Evolutionary conservation across 768 basidiomycete species (phyloP), one percentile per base, ranked within the genome.

Genomic region (Boletus eberwhitei): DNA sequence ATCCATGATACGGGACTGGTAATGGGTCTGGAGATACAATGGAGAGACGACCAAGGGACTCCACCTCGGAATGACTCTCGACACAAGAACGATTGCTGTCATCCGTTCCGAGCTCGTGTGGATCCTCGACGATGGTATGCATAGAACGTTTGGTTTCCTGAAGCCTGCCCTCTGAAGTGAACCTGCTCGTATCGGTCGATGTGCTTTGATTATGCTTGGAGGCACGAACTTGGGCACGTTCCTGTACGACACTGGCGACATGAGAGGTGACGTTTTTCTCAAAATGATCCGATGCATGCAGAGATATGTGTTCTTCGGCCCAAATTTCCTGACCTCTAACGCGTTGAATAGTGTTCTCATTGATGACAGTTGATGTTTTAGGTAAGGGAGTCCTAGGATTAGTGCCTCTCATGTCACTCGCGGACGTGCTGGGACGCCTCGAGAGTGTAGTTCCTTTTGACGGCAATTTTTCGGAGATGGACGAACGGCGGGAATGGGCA

Each of bases 1-100:
- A 71, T 39, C 70, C 70, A 39, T 78, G 77, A 54, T 74, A 78
- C 8, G 78, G 78, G 31, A 77, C 70, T n/a, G 78, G 77, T 47
- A 79, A 52, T 32, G 77, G 77, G 37, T 73, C 77, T 24, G 74
- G 74, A 14, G 77, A 79, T 48, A 64, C 43, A 19, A 71, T 71
- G n/a, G 72, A 63, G 26, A 71, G 60, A 39, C 57, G 57, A 40
- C 46, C 41, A 22, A 60, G 57, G 31, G 60, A 66, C 46, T 65
- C 69, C 36, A 55, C 57, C 16, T 69, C 67, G 24, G 53, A 64
- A 52, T 61, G 66, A 35, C 17, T 50, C 48, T 66, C 61, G 39
- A 50, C 32, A 36, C 16, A 51, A 38, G 64, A 63, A 40, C 26
- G 60, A 40, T 57, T 55, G 22, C 55, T 59, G 29, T 24, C 59